Percentiles rank a stretch among this genome's conserved stretches.
These are phyloP conservation scores for Thalassiosira sp. DNA, from an alignment of 352 stramenopile species.

Conservation along the genomic window DNA sequence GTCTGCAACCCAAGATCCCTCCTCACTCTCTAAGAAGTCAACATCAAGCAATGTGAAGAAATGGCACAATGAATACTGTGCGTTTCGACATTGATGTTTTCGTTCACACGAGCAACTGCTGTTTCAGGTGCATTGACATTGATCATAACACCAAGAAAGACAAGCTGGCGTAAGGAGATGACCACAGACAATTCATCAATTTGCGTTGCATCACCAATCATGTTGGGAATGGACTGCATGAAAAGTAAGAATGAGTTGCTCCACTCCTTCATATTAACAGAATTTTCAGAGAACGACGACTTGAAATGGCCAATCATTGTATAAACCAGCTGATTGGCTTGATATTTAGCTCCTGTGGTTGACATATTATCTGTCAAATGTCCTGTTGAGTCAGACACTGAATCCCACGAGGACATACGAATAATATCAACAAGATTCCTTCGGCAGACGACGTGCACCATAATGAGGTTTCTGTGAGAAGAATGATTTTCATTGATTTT, in stretches of 20 bases:
- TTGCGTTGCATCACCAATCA: conserved; percentile 15
- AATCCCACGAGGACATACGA: conserved; percentile 39
- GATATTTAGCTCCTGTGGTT: conserved; percentile 6
- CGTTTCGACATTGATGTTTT: background rate
- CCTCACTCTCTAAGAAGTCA: background rate
- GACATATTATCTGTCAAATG: background rate
- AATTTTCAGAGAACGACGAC: conserved; percentile 2
- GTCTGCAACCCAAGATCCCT: conserved; percentile 14
- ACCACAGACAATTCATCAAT: conserved; percentile 17
- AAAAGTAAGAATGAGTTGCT: conserved; percentile 40
- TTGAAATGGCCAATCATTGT: conserved; percentile 19
- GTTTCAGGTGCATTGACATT: conserved; percentile 11
- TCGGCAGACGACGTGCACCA: conserved; percentile 35
- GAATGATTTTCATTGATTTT: conserved; percentile 18
- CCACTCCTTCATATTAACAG: conserved; percentile 16
- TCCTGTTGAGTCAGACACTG: background rate
- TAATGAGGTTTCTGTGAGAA: conserved; percentile 17
- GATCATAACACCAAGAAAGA: conserved; percentile 38
- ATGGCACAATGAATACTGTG: background rate
- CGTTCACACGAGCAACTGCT: background rate
- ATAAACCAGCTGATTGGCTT: conserved; percentile 20
- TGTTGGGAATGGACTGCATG: conserved; percentile 25
- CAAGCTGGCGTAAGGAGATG: conserved; percentile 11
- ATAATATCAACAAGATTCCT: conserved; percentile 25
- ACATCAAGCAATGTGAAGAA: conserved; percentile 28